These are phyloP conservation scores for Torulaspora quercuum DNA, from an alignment of 805 yeast genomes.

Conservation along the genomic window DNA sequence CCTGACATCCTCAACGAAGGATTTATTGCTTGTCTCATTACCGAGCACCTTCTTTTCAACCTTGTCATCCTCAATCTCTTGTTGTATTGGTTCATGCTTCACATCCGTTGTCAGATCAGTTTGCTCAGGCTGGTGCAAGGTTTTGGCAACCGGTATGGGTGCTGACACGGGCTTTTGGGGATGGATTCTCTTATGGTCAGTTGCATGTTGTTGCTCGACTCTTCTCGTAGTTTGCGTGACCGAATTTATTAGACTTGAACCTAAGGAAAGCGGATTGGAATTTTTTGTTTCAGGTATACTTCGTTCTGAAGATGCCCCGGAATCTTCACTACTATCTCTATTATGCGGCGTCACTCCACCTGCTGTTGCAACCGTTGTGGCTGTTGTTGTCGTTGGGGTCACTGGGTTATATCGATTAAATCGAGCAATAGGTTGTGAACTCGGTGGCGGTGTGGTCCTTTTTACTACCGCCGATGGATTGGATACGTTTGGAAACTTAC, in stretches of 20 bases:
- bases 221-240: conserved; percentile 29
- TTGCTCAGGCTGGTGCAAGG: neutral
- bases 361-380: neutral
- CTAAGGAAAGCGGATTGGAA: conserved; percentile 22
- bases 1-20: no score
- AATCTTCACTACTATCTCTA: conserved; percentile 6
- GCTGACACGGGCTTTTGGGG: conserved; percentile 4
- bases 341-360: neutral
- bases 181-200: conserved; percentile 18
- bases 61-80: neutral
- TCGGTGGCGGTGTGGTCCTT: conserved; percentile 2
- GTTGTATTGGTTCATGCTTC: neutral
- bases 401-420: conserved; percentile 3
- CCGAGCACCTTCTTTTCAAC: conserved; percentile 1
- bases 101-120: no score
- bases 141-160: neutral
- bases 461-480: conserved; percentile 1
- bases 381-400: neutral
- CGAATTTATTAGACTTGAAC: conserved; percentile 33
- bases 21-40: no score
- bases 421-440: neutral
- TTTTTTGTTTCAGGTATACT: conserved; percentile 1
- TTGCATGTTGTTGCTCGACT: conserved; percentile 18
- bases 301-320: conserved; percentile 1
- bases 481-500: conserved; percentile 1